A percentile compares a stretch with the other conserved stretches of the same genome.
These are phyloP conservation scores for Chernovozyma sophiae-reginae DNA, from an alignment of 1,139 yeast genomes.

Conservation along the genomic window DNA sequence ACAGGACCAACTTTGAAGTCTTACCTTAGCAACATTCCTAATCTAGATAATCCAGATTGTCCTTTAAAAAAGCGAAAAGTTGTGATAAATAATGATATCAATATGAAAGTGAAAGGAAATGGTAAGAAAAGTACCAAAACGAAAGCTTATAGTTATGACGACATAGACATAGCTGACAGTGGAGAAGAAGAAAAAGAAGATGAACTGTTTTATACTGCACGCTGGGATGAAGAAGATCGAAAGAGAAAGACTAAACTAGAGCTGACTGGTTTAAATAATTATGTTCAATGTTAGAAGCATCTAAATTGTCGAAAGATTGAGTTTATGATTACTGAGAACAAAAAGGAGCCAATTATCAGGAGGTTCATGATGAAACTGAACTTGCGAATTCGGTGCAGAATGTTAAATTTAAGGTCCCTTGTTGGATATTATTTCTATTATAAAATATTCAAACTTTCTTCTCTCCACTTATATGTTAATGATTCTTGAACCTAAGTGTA, in stretches of 20 bases:
- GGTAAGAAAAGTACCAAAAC: conserved; percentile 4
- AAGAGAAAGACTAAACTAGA: conserved; percentile 1
- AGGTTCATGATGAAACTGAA: too few species aligned
- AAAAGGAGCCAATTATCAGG: too few species aligned
- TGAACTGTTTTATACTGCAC: conserved; percentile 16
- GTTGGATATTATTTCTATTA: too few species aligned
- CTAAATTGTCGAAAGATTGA: too few species aligned
- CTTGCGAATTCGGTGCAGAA: too few species aligned
- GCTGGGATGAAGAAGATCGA: conserved; percentile 15
- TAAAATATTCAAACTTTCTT: too few species aligned
- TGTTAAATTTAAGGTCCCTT: too few species aligned
- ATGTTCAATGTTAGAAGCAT: background rate
- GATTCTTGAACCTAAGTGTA: too few species aligned
- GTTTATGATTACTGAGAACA: too few species aligned
- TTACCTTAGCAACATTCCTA: conserved; percentile 3
- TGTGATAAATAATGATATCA: background rate
- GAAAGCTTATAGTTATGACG: conserved; percentile 23
- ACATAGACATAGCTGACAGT: conserved; percentile 20
- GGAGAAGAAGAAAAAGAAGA: conserved; percentile 20
- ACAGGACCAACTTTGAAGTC: background rate
- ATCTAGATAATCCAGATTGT: background rate
- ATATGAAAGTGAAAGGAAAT: background rate
- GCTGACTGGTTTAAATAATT: background rate
- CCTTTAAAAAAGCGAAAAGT: background rate
- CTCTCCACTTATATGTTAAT: too few species aligned